These are phyloP conservation scores for Golubevia sp. DNA, from an alignment of 1,284 basidiomycete species.

Conservation along the genomic window DNA sequence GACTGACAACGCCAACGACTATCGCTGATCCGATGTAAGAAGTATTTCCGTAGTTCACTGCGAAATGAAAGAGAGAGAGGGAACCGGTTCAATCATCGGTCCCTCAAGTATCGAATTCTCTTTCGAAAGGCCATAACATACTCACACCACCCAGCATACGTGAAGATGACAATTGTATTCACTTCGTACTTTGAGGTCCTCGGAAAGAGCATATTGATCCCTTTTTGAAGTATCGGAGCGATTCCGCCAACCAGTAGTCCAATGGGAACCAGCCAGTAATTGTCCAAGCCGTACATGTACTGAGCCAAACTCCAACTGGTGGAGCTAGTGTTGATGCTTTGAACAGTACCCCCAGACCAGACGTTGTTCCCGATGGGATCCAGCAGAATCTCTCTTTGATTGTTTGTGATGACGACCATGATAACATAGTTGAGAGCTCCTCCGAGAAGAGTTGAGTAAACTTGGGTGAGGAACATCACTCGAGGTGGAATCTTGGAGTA, in stretches of 20 bases:
- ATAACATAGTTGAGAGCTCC: conserved; percentile 28
- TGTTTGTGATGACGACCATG: conserved; percentile 14
- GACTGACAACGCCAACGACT: conserved; percentile 68
- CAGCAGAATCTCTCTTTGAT: conserved; percentile 24
- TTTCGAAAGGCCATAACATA: too few species aligned
- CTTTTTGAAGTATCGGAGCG: neutral
- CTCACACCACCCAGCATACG: neutral
- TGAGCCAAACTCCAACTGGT: conserved; percentile 31
- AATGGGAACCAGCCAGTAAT: neutral
- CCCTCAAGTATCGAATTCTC: too few species aligned
- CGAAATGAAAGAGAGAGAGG: conserved; percentile 55
- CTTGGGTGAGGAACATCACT: conserved; percentile 24
- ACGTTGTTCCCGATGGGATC: conserved; percentile 26
- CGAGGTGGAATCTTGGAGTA: conserved; percentile 35
- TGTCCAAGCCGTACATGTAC: conserved; percentile 13
- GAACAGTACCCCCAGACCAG: conserved; percentile 30
- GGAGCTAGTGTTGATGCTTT: conserved; percentile 26
- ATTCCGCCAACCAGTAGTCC: neutral
- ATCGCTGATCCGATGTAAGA: conserved; percentile 67
- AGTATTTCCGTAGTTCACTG: conserved; percentile 67
- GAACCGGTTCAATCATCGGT: neutral
- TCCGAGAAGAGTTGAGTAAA: conserved; percentile 26
- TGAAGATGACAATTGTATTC: neutral
- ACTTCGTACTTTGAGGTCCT: neutral
- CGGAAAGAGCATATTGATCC: neutral